Conservation (phyloP, 2,329 filamentous ascomycete species). For the Dendrostoma leiphaemia region DNA sequence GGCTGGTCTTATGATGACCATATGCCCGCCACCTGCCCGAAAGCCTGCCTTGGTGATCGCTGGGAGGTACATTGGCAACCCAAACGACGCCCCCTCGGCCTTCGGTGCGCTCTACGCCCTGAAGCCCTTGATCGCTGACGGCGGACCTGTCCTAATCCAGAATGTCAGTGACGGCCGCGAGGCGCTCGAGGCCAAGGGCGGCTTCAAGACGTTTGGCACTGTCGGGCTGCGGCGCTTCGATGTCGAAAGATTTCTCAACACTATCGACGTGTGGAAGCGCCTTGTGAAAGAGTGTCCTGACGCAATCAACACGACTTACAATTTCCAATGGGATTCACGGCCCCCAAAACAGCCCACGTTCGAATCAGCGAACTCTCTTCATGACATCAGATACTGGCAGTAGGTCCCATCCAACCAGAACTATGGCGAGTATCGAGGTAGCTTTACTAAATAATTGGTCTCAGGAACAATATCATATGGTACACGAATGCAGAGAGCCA, state of each 20-base stretch:
- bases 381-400: slow-evolving; percentile 23
- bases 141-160: slow-evolving; percentile 23
- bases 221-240: slow-evolving; percentile 24
- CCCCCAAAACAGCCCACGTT: slow-evolving; percentile 15
- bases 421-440: too few relatives aligned
- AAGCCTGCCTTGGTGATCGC: slow-evolving; percentile 22
- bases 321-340: slow-evolving; percentile 23
- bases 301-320: slow-evolving; percentile 23
- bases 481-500: slow-evolving; percentile 20
- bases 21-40: slow-evolving; percentile 22
- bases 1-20: slow-evolving; percentile 23
- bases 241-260: slow-evolving; percentile 14
- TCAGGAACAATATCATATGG: slow-evolving; percentile 23
- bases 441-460: background rate
- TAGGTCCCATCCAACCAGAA: background rate
- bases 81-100: slow-evolving; percentile 20
- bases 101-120: slow-evolving; percentile 25
- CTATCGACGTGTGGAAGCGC: slow-evolving; percentile 17
- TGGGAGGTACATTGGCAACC: slow-evolving; percentile 20
- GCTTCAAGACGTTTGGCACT: slow-evolving; percentile 25
- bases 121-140: slow-evolving; percentile 21
- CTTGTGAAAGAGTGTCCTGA: slow-evolving; percentile 20
- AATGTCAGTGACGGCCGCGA: slow-evolving; percentile 24
- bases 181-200: slow-evolving; percentile 23
- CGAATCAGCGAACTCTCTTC: slow-evolving; percentile 21